Evolutionary conservation across 2,329 filamentous ascomycete genomes (phyloP), one percentile per base, ranked within the genome.

Genomic region (Fusarium haematococcum): DNA sequence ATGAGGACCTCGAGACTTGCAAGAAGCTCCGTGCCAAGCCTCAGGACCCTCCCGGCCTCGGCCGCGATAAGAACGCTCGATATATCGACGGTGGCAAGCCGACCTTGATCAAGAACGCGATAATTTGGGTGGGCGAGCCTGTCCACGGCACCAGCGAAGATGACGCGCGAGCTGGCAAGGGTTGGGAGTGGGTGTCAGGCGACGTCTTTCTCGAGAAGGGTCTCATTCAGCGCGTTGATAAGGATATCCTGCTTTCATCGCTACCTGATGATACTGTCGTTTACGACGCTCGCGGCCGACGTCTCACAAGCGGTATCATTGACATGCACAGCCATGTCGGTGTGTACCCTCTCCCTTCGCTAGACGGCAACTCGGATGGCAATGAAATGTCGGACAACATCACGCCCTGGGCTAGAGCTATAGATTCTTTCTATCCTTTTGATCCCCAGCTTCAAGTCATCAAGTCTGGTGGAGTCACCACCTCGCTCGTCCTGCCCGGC

Each of bases 321-420:
- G 92, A 94, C 77, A 93, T 93, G 90, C 92, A 94, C 81, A 91
- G 88, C 37, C 92, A 94, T 78, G 87, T 90, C 2, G 90, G 91
- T 9, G 88, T 92, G 1, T 84, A 87, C 33, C 85, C 87, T 18
- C 81, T 93, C n/a, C 91, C 91, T 0, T 79, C 78, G 3, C 84
- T 92, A 2, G 65, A 75, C 2, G 90, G 89, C 20, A 89, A 86
- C 69, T 83, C 85, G 0, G 92, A 94, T 73, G 85, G 83, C 63
- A 94, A 94, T 75, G 92, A 94, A 80, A 81, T 91, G 75, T 90
- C 89, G 2, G 83, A 84, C 37, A 89, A 92, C 75, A 89, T 92
- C 65, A 93, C 92, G 0, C 92, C 92, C 0, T 94, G 90, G 78
- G 91, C 92, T 7, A 89, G 91, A 23, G 90, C 91, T 10, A 89